These are phyloP conservation scores for Fusarium brevicatenulatum DNA, from an alignment of 2,329 filamentous ascomycete genomes.

Conservation along the genomic window DNA sequence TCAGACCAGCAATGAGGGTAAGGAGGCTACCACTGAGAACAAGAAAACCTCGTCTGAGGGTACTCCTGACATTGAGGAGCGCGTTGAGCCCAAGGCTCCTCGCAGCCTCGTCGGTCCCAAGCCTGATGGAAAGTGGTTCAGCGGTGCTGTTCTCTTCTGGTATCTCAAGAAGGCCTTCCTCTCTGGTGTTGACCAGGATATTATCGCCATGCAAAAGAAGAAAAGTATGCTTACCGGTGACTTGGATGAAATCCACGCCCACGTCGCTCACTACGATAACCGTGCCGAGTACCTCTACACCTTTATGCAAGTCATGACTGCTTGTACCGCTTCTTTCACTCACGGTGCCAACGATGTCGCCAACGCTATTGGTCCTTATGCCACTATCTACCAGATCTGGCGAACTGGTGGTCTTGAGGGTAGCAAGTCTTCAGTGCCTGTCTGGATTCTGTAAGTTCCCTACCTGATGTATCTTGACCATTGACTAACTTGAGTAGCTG, in stretches of 20 bases:
- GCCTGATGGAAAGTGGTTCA: conserved; percentile 28
- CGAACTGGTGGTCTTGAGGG: conserved; percentile 54
- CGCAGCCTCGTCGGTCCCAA: conserved; percentile 36
- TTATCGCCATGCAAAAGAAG: conserved; percentile 42
- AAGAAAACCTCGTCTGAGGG: conserved; percentile 37
- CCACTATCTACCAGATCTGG: conserved; percentile 72
- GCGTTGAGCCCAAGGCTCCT: conserved; percentile 14
- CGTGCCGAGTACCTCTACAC: conserved; percentile 66
- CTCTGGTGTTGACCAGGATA: conserved; percentile 43
- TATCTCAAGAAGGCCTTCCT: conserved; percentile 41
- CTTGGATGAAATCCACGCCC: conserved; percentile 65
- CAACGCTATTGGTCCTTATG: conserved; percentile 71
- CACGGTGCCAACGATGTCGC: conserved; percentile 75
- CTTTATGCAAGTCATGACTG: conserved; percentile 70
- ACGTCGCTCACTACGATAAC: conserved; percentile 70
- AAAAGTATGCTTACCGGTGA: conserved; percentile 64
- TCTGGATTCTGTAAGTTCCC: conserved; percentile 64
- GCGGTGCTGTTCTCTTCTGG: conserved; percentile 37
- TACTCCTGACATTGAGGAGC: neutral
- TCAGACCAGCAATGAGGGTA: conserved; percentile 14
- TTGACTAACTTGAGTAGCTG: conserved; percentile 38
- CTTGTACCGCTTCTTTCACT: conserved; percentile 70
- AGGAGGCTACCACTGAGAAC: conserved; percentile 37
- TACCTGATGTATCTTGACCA: rapidly evolving
- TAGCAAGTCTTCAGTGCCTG: conserved; percentile 61